phyloP scores from a whole-genome alignment of 768 basidiomycete species.

The Amanita phalloides region DNA sequence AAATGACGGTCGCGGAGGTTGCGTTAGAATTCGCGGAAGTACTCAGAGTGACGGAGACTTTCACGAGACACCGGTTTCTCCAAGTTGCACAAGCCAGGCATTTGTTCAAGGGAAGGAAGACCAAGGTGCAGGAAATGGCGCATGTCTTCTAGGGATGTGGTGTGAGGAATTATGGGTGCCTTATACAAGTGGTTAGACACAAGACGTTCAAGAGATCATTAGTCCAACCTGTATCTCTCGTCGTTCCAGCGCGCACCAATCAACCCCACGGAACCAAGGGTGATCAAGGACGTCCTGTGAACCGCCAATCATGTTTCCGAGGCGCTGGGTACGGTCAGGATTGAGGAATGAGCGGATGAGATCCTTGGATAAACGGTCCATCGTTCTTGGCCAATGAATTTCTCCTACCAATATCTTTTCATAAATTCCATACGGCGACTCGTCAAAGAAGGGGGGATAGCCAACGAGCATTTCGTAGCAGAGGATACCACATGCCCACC shows the following conservation, averaged over 20 bases:
- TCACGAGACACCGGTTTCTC: slow-evolving; percentile 48
- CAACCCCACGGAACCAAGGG: slow-evolving; percentile 92
- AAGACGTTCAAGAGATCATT: slow-evolving; percentile 1
- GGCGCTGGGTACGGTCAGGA: slow-evolving; percentile 81
- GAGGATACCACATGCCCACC: slow-evolving; percentile 98
- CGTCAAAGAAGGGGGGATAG: slow-evolving; percentile 97
- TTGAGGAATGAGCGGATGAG: slow-evolving; percentile 84
- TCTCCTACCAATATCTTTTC: slow-evolving; percentile 90
- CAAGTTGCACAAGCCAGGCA: slow-evolving; percentile 65
- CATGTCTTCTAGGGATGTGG: slow-evolving; percentile 71
- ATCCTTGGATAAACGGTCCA: slow-evolving; percentile 85
- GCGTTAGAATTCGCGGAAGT: slow-evolving; percentile 66
- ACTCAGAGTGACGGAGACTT: slow-evolving; percentile 54
- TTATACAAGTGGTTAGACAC: slow-evolving; percentile 18
- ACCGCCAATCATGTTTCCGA: slow-evolving; percentile 90
- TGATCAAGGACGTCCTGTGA: slow-evolving; percentile 87
- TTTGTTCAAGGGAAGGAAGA: slow-evolving; percentile 65
- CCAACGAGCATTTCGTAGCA: slow-evolving; percentile 99
- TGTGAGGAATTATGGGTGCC: slow-evolving; percentile 84
- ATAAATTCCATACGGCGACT: slow-evolving; percentile 96
- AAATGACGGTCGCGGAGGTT: background rate
- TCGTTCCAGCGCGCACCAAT: slow-evolving; percentile 82
- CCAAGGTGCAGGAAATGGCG: slow-evolving; percentile 79
- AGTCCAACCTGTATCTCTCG: slow-evolving; percentile 71
- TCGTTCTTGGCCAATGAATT: slow-evolving; percentile 83